A percentile compares a stretch with the other conserved stretches of the same genome.
Conservation (phyloP, 257 asterid species). For the Nicotiana knightiana region DNA sequence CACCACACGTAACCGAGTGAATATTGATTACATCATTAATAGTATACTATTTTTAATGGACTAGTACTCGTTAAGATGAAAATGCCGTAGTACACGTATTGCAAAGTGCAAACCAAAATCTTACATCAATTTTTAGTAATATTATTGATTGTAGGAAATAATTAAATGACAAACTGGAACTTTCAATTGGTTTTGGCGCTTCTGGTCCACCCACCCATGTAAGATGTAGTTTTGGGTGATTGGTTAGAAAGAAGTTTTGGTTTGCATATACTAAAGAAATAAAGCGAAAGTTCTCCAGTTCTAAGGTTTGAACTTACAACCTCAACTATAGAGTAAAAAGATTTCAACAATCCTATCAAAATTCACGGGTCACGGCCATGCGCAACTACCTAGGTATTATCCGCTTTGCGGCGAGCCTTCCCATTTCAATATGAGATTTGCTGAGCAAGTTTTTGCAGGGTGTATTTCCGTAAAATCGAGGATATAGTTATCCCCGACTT, state of each 20-base stretch:
- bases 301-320: no score
- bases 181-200: background rate
- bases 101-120: background rate
- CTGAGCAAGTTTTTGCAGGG: no score
- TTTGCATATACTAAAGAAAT: background rate
- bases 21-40: background rate
- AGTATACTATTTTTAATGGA: background rate
- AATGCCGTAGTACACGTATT: background rate
- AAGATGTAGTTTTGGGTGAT: background rate
- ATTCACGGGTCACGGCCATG: no score
- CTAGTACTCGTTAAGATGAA: background rate
- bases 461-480: no score
- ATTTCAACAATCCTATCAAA: no score
- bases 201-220: background rate
- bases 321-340: no score
- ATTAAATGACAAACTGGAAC: background rate
- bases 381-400: no score
- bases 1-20: background rate
- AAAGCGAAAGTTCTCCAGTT: no score
- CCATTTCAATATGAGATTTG: no score
- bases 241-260: background rate
- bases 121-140: background rate
- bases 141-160: background rate
- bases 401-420: no score
- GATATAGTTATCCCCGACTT: no score